A percentile compares a stretch with the other conserved stretches of the same genome.
Conservation (phyloP, 805 yeast genomes). For the Metschnikowia cerradonensis region DNA sequence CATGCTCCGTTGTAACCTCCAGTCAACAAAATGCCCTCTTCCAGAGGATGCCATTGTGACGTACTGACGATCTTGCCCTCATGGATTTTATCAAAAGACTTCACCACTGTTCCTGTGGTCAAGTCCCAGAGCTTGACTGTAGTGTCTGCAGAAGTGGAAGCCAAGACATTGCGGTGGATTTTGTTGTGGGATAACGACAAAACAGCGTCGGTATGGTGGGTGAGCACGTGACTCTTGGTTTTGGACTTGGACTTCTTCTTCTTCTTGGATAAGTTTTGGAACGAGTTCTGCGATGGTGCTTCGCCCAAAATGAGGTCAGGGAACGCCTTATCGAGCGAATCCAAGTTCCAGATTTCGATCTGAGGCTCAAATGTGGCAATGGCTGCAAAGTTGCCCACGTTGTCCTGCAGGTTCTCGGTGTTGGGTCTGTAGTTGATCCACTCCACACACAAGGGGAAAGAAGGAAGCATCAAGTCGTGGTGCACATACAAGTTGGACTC, state of each 20-base stretch:
- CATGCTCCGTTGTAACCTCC: slow-evolving; percentile 91
- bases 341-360: slow-evolving; percentile 95
- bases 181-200: slow-evolving; percentile 81
- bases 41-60: slow-evolving; percentile 76
- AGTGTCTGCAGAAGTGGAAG: slow-evolving; percentile 92
- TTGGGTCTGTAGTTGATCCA: slow-evolving; percentile 80
- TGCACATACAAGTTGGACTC: slow-evolving; percentile 83
- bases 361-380: slow-evolving; percentile 96
- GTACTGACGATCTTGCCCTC: slow-evolving; percentile 76
- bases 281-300: slow-evolving; percentile 40
- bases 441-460: slow-evolving; percentile 94
- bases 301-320: slow-evolving; percentile 93
- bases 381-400: slow-evolving; percentile 88
- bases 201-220: slow-evolving; percentile 93
- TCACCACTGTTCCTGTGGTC: slow-evolving; percentile 65
- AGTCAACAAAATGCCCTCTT: slow-evolving; percentile 68
- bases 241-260: slow-evolving; percentile 47
- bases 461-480: slow-evolving; percentile 94
- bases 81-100: slow-evolving; percentile 71
- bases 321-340: slow-evolving; percentile 86
- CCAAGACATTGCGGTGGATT: slow-evolving; percentile 76
- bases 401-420: slow-evolving; percentile 24
- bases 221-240: slow-evolving; percentile 49
- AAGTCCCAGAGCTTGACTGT: slow-evolving; percentile 97
- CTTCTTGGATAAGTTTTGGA: slow-evolving; percentile 41